These are phyloP conservation scores for Boechera stricta DNA, from an alignment of 345 rosid species.

Conservation along the genomic window DNA sequence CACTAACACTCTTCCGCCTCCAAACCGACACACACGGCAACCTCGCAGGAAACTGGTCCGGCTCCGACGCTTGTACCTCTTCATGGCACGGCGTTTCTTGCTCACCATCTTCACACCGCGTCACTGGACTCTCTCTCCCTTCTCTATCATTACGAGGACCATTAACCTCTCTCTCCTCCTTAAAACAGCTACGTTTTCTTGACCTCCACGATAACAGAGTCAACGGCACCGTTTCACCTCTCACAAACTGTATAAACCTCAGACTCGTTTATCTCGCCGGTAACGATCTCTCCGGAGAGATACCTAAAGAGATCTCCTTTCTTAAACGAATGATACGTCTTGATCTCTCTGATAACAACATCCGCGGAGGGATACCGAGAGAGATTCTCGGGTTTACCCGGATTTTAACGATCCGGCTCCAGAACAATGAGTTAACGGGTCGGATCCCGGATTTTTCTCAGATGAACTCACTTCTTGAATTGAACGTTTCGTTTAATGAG, in stretches of 20 bases:
- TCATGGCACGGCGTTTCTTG: conserved; percentile 83
- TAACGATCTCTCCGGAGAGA: conserved; percentile 80
- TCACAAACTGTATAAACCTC: conserved; percentile 71
- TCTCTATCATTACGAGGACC: conserved; percentile 82
- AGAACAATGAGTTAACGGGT: conserved; percentile 83
- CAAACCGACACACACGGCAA: conserved; percentile 80
- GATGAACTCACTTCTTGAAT: conserved; percentile 50
- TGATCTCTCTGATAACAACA: conserved; percentile 85
- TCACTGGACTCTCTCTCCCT: conserved; percentile 65
- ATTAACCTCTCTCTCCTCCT: conserved; percentile 62
- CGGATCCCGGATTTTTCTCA: conserved; percentile 75
- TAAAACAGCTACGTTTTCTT: conserved; percentile 81
- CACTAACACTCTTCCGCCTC: conserved; percentile 83
- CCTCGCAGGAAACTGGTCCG: conserved; percentile 85
- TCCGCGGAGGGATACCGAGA: conserved; percentile 64
- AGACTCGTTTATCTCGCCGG: conserved; percentile 74
- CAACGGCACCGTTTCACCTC: conserved; percentile 68
- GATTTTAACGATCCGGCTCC: conserved; percentile 76
- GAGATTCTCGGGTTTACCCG: conserved; percentile 60
- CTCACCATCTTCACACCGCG: conserved; percentile 57
- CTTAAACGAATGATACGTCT: conserved; percentile 70
- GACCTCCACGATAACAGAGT: conserved; percentile 90
- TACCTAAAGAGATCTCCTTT: conserved; percentile 63
- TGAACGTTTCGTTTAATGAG: conserved; percentile 77
- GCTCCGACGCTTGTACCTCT: conserved; percentile 65